These are phyloP conservation scores for Penicillium coprophilum DNA, from an alignment of 495 filamentous ascomycete species.

Conservation along the genomic window DNA sequence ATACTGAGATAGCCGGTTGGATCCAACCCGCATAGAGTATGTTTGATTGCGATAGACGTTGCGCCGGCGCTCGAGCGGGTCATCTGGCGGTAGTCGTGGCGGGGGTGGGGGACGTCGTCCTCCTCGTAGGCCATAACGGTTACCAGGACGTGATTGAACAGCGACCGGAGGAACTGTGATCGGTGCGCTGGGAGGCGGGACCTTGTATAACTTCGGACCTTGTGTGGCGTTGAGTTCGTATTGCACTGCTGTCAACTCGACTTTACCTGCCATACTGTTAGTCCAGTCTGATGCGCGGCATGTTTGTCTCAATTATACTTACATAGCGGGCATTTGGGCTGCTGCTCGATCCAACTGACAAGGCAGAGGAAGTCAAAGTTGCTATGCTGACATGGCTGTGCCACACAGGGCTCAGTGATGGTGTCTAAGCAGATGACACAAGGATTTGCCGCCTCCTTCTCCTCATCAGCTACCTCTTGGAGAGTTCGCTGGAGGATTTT, in stretches of 20 bases:
- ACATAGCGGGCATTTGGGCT: constrained; percentile 75
- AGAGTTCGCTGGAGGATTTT: constrained; percentile 47
- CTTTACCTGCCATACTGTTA: constrained; percentile 50
- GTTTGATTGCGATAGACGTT: constrained; percentile 73
- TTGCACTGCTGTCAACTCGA: constrained; percentile 63
- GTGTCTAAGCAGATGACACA: constrained; percentile 69
- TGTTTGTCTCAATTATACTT: constrained; percentile 12
- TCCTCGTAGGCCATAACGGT: constrained; percentile 23
- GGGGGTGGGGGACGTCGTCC: constrained; percentile 26
- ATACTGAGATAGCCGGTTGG: constrained; percentile 77
- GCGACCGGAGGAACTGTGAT: constrained; percentile 8
- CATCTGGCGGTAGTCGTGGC: constrained; percentile 40
- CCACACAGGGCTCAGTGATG: constrained; percentile 68
- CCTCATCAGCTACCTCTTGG: constrained; percentile 41
- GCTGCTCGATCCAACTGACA: constrained; percentile 76
- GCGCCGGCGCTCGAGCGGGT: constrained; percentile 66
- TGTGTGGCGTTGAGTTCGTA: constrained; percentile 56
- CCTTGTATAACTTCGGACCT: constrained; percentile 55
- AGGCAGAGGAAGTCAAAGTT: constrained; percentile 86
- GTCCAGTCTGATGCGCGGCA: constrained; percentile 8
- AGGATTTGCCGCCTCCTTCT: constrained; percentile 33
- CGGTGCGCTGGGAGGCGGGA: constrained; percentile 31
- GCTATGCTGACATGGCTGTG: constrained; percentile 73
- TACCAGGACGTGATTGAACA: constrained; percentile 7
- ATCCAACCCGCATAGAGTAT: constrained; percentile 82